Evolutionary conservation across 257 asterid species (phyloP).

Genomic region (Nicotiana obtusifolia): DNA sequence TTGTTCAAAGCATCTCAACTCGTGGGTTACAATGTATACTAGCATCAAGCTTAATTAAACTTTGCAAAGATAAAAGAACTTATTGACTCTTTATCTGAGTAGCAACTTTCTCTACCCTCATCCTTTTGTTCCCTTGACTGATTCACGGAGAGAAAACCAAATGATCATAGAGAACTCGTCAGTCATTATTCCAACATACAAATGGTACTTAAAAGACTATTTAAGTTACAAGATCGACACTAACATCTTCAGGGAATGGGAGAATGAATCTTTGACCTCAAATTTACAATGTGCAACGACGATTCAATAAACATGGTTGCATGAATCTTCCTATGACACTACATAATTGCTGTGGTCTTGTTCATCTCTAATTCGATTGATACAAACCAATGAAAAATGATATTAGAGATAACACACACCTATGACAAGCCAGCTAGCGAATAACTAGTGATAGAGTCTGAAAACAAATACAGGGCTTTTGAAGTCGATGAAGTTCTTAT

Average conservation of each 20-base stretch:
- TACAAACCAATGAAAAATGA: not conserved
- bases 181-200: too few species aligned
- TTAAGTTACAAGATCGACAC: not conserved
- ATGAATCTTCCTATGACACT: not conserved
- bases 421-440: not conserved
- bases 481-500: slow-evolving; percentile 40
- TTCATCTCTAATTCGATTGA: not conserved
- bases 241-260: not conserved
- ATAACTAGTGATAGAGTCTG: slow-evolving; percentile 50
- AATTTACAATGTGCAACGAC: not conserved
- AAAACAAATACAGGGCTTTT: slow-evolving; percentile 55
- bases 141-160: too few species aligned
- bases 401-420: not conserved
- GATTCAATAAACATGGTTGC: not conserved
- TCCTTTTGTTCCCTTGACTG: too few species aligned
- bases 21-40: too few species aligned
- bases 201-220: too few species aligned
- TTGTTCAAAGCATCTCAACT: too few species aligned
- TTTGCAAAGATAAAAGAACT: too few species aligned
- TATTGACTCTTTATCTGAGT: too few species aligned
- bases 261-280: not conserved
- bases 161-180: too few species aligned
- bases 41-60: too few species aligned
- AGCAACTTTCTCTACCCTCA: too few species aligned
- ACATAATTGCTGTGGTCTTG: not conserved